A percentile compares a stretch with the other conserved stretches of the same genome.
Evolutionary conservation across 2,329 filamentous ascomycete genomes (phyloP).

Genomic region (Trichoderma polysporum): DNA sequence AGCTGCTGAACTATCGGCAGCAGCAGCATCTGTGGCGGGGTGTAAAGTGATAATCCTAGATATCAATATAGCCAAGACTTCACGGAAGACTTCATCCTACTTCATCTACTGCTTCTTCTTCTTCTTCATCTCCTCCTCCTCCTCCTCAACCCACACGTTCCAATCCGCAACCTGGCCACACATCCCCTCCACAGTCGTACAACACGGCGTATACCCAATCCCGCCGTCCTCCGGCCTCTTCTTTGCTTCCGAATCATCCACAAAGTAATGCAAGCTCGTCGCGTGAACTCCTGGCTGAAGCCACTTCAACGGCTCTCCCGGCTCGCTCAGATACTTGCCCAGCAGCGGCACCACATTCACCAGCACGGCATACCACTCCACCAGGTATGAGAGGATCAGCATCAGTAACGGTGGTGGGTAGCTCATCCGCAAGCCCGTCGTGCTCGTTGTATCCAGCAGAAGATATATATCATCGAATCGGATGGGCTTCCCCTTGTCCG

Average conservation of each 20-base stretch:
- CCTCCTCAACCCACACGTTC: conserved; percentile 32
- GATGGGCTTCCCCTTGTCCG: conserved; percentile 48
- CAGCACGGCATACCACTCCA: conserved; percentile 26
- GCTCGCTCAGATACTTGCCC: conserved; percentile 33
- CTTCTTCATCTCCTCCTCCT: background rate
- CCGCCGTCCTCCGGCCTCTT: conserved; percentile 41
- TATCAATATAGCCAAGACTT: background rate
- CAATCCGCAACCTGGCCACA: conserved; percentile 41
- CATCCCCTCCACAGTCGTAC: conserved; percentile 43
- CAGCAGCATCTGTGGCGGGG: no score
- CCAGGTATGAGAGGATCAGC: conserved; percentile 37
- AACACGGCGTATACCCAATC: conserved; percentile 41
- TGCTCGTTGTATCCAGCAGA: conserved; percentile 33
- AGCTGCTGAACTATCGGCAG: background rate
- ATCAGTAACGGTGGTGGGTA: conserved; percentile 38
- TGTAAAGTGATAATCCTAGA: no score
- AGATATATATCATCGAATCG: conserved; percentile 42
- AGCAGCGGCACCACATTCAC: conserved; percentile 25
- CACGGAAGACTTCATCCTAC: no score
- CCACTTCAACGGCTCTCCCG: conserved; percentile 35
- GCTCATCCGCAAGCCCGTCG: conserved; percentile 31
- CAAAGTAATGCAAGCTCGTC: conserved; percentile 38
- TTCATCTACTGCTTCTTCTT: background rate
- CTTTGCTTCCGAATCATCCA: conserved; percentile 40
- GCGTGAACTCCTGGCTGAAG: conserved; percentile 44